Evolutionary conservation across 805 yeast genomes (phyloP).

Genomic region (Cyberlindnera xishuangbannaensis): DNA sequence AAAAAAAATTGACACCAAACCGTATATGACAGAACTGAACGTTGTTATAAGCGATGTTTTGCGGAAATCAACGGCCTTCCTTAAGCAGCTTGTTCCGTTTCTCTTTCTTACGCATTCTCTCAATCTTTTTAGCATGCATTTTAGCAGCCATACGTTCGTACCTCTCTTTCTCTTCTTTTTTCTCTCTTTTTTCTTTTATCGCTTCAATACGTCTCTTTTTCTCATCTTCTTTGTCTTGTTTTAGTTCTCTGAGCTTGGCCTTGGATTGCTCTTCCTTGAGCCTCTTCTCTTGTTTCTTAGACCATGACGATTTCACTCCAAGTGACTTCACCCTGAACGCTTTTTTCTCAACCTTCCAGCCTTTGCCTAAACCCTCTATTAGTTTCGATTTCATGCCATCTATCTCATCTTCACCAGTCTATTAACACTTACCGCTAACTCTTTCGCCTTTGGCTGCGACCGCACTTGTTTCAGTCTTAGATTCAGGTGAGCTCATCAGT

Average conservation of each 20-base stretch:
- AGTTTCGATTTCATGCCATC: neutral
- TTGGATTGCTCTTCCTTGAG: slow-evolving; percentile 61
- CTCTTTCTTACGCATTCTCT: slow-evolving; percentile 82
- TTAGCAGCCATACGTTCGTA: slow-evolving; percentile 74
- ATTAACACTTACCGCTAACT: slow-evolving; percentile 19
- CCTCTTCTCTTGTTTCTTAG: slow-evolving; percentile 58
- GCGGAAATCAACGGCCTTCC: slow-evolving; percentile 69
- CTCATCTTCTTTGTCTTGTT: slow-evolving; percentile 68
- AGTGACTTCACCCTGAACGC: slow-evolving; percentile 54
- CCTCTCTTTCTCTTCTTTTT: slow-evolving; percentile 85
- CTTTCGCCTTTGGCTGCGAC: slow-evolving; percentile 18
- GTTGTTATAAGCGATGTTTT: too few species aligned
- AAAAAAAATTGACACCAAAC: neutral
- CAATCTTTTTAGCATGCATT: slow-evolving; percentile 90
- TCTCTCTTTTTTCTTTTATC: slow-evolving; percentile 67
- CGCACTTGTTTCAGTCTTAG: neutral
- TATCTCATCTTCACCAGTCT: neutral
- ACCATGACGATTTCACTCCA: slow-evolving; percentile 62
- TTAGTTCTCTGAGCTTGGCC: slow-evolving; percentile 62
- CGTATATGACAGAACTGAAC: too few species aligned
- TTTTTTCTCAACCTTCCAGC: slow-evolving; percentile 64
- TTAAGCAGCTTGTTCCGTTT: slow-evolving; percentile 91
- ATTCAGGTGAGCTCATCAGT: slow-evolving; percentile 1
- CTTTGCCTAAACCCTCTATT: slow-evolving; percentile 40
- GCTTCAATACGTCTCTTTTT: slow-evolving; percentile 48